A percentile compares a stretch with the other conserved stretches of the same genome.
These are phyloP conservation scores for Penicillium subrubescens DNA, from an alignment of 495 filamentous ascomycete species.

Conservation along the genomic window DNA sequence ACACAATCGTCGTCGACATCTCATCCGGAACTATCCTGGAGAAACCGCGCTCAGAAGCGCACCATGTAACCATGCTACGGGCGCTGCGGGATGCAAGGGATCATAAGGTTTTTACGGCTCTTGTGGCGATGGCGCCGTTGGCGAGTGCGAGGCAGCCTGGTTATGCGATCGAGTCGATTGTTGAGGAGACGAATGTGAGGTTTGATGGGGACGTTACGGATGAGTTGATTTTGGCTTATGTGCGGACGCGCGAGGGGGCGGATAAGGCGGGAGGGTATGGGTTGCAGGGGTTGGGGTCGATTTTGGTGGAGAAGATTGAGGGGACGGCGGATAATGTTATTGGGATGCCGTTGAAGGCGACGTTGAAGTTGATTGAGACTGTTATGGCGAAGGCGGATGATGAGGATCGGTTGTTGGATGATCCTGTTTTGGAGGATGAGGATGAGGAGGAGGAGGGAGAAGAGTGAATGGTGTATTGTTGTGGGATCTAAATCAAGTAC, in stretches of 20 bases:
- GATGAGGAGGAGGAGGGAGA: slow-evolving; percentile 38
- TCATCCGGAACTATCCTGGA: slow-evolving; percentile 72
- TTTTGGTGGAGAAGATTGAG: slow-evolving; percentile 85
- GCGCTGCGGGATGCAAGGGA: slow-evolving; percentile 69
- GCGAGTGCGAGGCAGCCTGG: slow-evolving; percentile 76
- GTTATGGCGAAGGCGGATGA: slow-evolving; percentile 61
- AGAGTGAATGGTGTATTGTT: slow-evolving; percentile 15
- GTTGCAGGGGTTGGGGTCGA: slow-evolving; percentile 82
- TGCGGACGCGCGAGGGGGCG: slow-evolving; percentile 85
- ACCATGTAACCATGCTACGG: slow-evolving; percentile 81
- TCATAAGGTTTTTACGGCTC: slow-evolving; percentile 83
- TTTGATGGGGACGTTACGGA: slow-evolving; percentile 77
- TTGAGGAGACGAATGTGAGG: slow-evolving; percentile 84
- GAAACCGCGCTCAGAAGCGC: slow-evolving; percentile 79
- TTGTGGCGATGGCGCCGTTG: slow-evolving; percentile 78
- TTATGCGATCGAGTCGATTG: slow-evolving; percentile 75
- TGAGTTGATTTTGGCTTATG: slow-evolving; percentile 84
- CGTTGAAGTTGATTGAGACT: slow-evolving; percentile 82
- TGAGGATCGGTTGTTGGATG: slow-evolving; percentile 47
- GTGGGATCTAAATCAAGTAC: background rate
- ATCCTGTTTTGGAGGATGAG: slow-evolving; percentile 20
- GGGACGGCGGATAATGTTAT: slow-evolving; percentile 94
- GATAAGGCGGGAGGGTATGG: slow-evolving; percentile 98
- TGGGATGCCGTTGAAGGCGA: slow-evolving; percentile 83
- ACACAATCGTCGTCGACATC: slow-evolving; percentile 80